Base-by-base conservation (phyloP, 768 basidiomycete species). In the Lactarius evosmus region DNA sequence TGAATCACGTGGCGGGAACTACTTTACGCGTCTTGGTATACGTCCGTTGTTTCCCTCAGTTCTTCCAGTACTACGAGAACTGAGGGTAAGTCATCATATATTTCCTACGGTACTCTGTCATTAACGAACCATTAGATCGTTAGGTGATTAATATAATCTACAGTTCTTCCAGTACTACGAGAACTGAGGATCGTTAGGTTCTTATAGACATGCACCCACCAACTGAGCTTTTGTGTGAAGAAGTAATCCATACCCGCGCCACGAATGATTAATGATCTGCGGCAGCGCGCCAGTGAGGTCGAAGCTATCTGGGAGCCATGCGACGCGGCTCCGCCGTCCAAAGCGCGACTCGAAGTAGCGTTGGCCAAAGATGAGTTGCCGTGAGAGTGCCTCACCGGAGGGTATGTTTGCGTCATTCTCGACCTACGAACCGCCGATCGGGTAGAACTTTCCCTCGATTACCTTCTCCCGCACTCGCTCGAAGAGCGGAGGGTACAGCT, bases 181-280 rank as follows among this genome's bases (percentile, higher is more conserved):
- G n/a, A n/a, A n/a, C n/a, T n/a, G n/a, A n/a, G n/a, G n/a, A n/a
- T n/a, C n/a, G n/a, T n/a, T n/a, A n/a, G n/a, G n/a, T n/a, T n/a
- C n/a, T n/a, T n/a, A n/a, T n/a, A 59, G 16, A 36, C 33, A 60
- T 40, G 22, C 30, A 73, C 82, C 63, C 67, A 88, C 93, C 95
- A 96, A 5, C 88, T 90, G 34, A 98, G 76, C 77, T 98, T 99
- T 75, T 99, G 96, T 0, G 96, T 98, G 75, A 98, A 98, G 81
- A 99, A 99, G 72, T 93, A 93, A 65, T 88, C 84, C 87, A 95
- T 93, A 8, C 90, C 95, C 67, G 78, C 74, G 52, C 70, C 64
- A 36, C 95, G 79, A 63, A 95, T 85, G n/a, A n/a, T n/a, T n/a
- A n/a, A n/a, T n/a, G 58, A 98, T 76, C 75, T 98, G 96, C 4